A percentile compares a stretch with the other conserved stretches of the same genome.
phyloP scores from a whole-genome alignment of 1,284 basidiomycete genomes.

The Fistulinella staudtii region DNA sequence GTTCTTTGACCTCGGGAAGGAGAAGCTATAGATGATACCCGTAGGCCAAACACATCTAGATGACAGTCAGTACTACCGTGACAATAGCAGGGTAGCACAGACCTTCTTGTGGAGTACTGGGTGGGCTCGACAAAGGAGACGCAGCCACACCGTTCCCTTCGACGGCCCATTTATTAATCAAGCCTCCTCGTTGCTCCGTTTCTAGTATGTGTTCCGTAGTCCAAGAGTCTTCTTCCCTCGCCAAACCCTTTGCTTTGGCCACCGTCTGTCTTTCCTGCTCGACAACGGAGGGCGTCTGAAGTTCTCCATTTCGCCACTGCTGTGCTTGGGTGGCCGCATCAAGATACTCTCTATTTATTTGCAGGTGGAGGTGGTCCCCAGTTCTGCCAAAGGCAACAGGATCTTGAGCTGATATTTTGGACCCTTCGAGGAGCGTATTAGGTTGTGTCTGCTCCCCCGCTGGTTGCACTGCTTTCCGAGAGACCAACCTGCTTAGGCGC shows the following conservation, averaged over 20 bases:
- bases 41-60: constrained; percentile 56
- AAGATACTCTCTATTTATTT: constrained; percentile 29
- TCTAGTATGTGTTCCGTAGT: constrained; percentile 13
- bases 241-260: constrained; percentile 24
- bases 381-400: constrained; percentile 16
- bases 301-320: constrained; percentile 27
- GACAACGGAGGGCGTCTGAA: constrained; percentile 7
- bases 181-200: no score
- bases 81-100: constrained; percentile 5
- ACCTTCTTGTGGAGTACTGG: constrained; percentile 24
- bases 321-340: constrained; percentile 21
- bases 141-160: not conserved
- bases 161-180: no score
- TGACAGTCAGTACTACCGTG: constrained; percentile 1
- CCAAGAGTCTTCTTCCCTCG: constrained; percentile 20
- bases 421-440: constrained; percentile 22
- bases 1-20: constrained; percentile 34
- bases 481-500: constrained; percentile 26
- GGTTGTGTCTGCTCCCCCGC: constrained; percentile 29
- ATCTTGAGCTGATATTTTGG: constrained; percentile 30
- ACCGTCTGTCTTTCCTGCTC: constrained; percentile 29
- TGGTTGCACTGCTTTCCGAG: constrained; percentile 14
- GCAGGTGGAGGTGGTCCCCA: constrained; percentile 17
- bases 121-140: not conserved
- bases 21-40: constrained; percentile 34